Evolutionary conservation across 73 alveolate genomes (phyloP), one percentile per base, ranked within the genome.

Genomic region (Effrenium voratum): DNA sequence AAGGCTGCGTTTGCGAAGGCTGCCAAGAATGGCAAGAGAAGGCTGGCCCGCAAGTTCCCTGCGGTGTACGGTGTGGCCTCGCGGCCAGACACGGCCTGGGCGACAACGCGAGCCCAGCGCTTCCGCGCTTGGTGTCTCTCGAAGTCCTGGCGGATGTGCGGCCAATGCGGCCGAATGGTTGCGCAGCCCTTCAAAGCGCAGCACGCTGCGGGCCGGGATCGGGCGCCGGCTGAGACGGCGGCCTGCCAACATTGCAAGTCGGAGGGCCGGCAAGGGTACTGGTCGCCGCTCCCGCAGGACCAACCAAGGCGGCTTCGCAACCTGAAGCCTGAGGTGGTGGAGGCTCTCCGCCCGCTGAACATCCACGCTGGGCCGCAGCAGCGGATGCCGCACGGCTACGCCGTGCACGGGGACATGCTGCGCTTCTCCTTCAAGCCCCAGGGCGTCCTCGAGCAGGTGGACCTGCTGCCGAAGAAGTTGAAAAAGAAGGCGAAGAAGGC

Each of bases 141-240:
- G 2, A 45, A 43, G n/a, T 80, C 91, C 47, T 80, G 91, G 91
- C 91, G 73, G 3, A 80, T 43, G 72, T 47, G 91, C 91, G 38
- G 70, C 60, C 36, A 36, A 26, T 80, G 91, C 46, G 91, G 91
- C 43, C 91, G 91, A 45, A 80, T 80, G 91, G 91, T 80, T 68
- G 72, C 91, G 8, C 91, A 80, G 16, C 26, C 45, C 43, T 47
- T 43, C 4, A 43, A 46, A 0, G 68, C 91, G 36, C 6, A 45
- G n/a, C 72, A 80, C 15, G 45, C 50, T 34, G 34, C 2, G 43
- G 91, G 91, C 45, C 44, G 49, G 32, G 91, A 40, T 32, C 12
- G 34, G 1, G 47, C 72, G 0, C 2, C 45, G 5, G 34, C 91
- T 0, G 50, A n/a, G 34, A 10, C 46, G 49, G 5, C 32, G 2